These are phyloP conservation scores for Pisolithus marmoratus DNA, from an alignment of 768 basidiomycete species.

Conservation along the genomic window DNA sequence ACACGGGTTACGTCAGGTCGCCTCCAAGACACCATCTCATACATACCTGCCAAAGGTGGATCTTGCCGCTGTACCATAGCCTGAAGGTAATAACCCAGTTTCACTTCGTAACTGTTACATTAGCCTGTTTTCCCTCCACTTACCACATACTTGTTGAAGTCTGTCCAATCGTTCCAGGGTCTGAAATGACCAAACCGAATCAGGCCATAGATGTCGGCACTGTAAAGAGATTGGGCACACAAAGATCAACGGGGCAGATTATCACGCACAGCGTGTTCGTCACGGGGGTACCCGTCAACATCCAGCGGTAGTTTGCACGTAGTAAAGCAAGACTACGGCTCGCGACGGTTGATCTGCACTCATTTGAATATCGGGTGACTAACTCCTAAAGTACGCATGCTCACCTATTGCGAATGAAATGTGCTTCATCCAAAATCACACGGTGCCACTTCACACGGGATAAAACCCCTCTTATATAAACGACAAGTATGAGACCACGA, in stretches of 20 bases:
- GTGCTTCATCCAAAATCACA: conserved; percentile 74
- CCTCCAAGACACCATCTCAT: not conserved
- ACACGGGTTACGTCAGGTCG: not conserved
- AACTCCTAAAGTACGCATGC: not conserved
- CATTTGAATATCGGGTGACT: not conserved
- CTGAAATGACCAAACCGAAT: conserved; percentile 63
- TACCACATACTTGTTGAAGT: conserved; percentile 57
- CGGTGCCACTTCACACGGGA: conserved; percentile 61
- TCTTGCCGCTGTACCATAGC: conserved; percentile 49
- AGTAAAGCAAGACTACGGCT: conserved; percentile 58
- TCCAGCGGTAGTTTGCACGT: conserved; percentile 66
- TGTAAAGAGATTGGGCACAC: conserved; percentile 11
- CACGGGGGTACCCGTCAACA: conserved; percentile 71
- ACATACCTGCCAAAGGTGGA: conserved; percentile 55
- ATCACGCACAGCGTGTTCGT: conserved; percentile 57
- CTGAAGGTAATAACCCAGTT: conserved; percentile 21
- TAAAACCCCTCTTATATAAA: conserved; percentile 52
- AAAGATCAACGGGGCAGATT: not conserved
- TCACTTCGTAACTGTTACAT: not conserved
- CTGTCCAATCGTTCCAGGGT: conserved; percentile 69
- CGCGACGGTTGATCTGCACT: conserved; percentile 45
- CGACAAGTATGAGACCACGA: not conserved
- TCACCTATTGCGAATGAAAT: conserved; percentile 65
- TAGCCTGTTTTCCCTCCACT: conserved; percentile 8
- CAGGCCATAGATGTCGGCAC: conserved; percentile 66